Base-by-base conservation (phyloP, 192 early-diverging fungal genomes). In the Gaertneriomyces semiglobifer region DNA sequence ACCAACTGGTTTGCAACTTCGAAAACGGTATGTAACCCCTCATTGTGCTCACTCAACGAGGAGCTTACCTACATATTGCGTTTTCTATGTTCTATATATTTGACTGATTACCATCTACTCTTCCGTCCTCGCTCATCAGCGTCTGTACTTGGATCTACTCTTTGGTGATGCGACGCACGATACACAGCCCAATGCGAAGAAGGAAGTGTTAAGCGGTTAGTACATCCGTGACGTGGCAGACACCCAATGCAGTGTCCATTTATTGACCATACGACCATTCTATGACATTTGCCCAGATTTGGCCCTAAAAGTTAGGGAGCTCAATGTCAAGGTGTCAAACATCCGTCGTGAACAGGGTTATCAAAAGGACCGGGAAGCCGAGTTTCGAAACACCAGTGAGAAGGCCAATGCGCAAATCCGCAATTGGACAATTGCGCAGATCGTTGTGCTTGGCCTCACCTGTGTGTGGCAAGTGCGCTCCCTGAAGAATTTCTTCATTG, bases 301-400 rank as follows among this genome's bases (percentile, higher is more conserved):
- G 41, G 80, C 87, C 12, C 76, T 77, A 53, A 84, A 86, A 43
- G 81, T 94, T 46, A 84, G 86, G 52, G 88, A 93, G n/a, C 81
- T 96, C 63, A 98, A 91, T 72, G 72, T 83, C 44, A 88, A 88
- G 58, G 83, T 94, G 25, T 72, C 83, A 46, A 88, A 89, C 75
- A 92, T 98, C 71, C 83, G 88, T 58, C 79, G 87, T 20, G 95
- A 98, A 77, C 92, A 95, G 74, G 80, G 83, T 54, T 93, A 91
- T 76, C 94, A 94, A 80, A 81, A 66, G 92, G 92, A 94, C 63
- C 81, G 90, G 38, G 94, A 99, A 72, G 81, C 79, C 25, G 92
- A 93, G 81, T 97, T 96, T 82, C 87, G 95, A 63, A 78, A 91
- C 67, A 83, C 86, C 60, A 93, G 90, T 44, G 89, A 95, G 73